Percentiles rank a stretch among this genome's conserved stretches.
Evolutionary conservation across 345 rosid species (phyloP).

Genomic region (Populus simonii): DNA sequence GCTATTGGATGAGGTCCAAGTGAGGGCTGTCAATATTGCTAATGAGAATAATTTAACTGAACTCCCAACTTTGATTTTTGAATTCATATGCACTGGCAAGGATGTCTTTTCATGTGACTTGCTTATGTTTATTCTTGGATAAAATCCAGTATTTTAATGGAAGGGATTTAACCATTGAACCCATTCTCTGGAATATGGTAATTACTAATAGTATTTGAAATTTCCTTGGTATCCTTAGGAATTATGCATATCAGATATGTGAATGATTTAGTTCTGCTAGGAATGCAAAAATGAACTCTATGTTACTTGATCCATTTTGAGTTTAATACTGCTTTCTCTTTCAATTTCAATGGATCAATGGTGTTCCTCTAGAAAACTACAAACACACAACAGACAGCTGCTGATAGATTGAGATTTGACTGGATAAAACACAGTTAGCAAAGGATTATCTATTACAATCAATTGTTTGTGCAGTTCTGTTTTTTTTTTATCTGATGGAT

Average conservation of each 20-base stretch:
- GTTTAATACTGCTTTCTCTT: neutral
- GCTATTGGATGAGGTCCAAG: slow-evolving; percentile 83
- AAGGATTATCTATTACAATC: neutral
- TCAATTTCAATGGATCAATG: neutral
- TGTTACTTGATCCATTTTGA: neutral
- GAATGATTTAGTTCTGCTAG: neutral
- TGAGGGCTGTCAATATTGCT: slow-evolving; percentile 81
- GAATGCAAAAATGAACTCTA: neutral
- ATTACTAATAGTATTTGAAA: neutral
- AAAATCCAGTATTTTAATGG: neutral
- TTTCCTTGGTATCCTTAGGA: neutral
- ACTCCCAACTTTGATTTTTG: slow-evolving; percentile 89
- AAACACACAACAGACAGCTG: neutral
- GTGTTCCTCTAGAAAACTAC: neutral
- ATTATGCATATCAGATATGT: too few relatives aligned
- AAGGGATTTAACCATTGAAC: neutral
- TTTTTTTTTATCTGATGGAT: neutral
- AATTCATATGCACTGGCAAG: slow-evolving; percentile 84
- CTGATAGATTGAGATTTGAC: neutral
- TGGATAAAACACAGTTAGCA: neutral
- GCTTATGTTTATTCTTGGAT: neutral
- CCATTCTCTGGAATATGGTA: neutral
- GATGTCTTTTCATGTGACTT: neutral
- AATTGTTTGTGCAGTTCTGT: too few relatives aligned
- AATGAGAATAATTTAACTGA: slow-evolving; percentile 77